A percentile compares a stretch with the other conserved stretches of the same genome.
Evolutionary conservation across 2,329 filamentous ascomycete genomes (phyloP).

Genomic region (Talaromyces sp.): DNA sequence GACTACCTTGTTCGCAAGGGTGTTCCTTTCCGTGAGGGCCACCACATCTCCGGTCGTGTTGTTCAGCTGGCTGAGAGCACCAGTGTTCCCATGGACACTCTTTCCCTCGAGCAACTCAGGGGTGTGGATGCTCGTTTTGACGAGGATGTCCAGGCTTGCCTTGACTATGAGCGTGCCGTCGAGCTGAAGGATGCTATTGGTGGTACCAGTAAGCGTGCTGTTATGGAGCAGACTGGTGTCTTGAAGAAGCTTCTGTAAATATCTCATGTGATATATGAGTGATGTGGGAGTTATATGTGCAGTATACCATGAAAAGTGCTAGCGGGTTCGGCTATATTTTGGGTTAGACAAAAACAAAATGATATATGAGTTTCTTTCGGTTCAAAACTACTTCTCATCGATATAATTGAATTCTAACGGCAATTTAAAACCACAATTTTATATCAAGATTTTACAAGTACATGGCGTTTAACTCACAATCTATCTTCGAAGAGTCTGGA

Average conservation of each 20-base stretch:
- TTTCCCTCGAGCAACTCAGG: constrained; percentile 68
- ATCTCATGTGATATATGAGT: not conserved
- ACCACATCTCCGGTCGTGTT: constrained; percentile 73
- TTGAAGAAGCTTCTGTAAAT: constrained; percentile 57
- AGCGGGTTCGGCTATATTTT: constrained; percentile 12
- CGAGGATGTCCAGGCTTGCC: constrained; percentile 68
- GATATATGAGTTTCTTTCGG: constrained; percentile 11
- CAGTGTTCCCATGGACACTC: constrained; percentile 68
- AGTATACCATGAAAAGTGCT: constrained; percentile 16
- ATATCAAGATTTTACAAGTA: too few relatives aligned
- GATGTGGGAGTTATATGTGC: not conserved
- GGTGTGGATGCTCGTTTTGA: constrained; percentile 70
- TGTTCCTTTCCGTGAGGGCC: constrained; percentile 78
- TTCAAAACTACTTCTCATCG: not conserved
- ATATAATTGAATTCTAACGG: not conserved
- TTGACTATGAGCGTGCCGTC: constrained; percentile 82
- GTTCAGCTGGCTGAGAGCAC: constrained; percentile 72
- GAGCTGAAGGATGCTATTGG: constrained; percentile 77
- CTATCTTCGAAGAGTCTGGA: too few relatives aligned
- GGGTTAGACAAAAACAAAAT: constrained; percentile 25
- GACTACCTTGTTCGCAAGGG: constrained; percentile 53
- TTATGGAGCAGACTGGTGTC: constrained; percentile 69
- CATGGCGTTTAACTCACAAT: too few relatives aligned
- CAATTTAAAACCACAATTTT: too few relatives aligned
- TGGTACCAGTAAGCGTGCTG: constrained; percentile 72